Percentiles rank a stretch among this genome's conserved stretches.
Conservation (phyloP, 257 asterid genomes). For the Orobanche coerulescens region DNA sequence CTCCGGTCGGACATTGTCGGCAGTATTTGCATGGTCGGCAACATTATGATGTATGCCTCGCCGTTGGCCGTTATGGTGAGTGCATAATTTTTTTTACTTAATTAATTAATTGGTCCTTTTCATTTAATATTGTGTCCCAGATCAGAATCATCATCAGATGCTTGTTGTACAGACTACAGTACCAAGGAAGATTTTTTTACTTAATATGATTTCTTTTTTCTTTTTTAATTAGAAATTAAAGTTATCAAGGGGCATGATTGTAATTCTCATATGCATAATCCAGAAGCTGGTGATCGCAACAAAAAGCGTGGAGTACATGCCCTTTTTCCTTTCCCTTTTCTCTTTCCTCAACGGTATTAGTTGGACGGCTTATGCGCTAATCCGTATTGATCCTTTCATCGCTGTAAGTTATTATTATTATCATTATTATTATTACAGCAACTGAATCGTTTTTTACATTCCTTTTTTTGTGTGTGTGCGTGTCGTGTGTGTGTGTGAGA, state of each 20-base stretch:
- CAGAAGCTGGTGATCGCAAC: slow-evolving; percentile 81
- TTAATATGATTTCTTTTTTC: no score
- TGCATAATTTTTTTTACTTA: not conserved
- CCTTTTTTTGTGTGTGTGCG: no score
- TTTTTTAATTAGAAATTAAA: no score
- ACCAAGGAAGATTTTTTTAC: no score
- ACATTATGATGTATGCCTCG: slow-evolving; percentile 73
- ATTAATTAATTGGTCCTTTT: not conserved
- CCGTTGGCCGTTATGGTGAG: slow-evolving; percentile 75
- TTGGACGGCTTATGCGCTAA: slow-evolving; percentile 70
- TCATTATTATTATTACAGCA: not conserved
- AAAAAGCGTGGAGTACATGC: slow-evolving; percentile 89
- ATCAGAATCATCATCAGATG: no score
- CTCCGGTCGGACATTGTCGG: slow-evolving; percentile 62
- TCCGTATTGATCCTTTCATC: slow-evolving; percentile 68
- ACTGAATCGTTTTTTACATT: no score
- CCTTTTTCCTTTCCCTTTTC: slow-evolving; percentile 66
- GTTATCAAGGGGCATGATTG: no score
- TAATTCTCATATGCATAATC: no score
- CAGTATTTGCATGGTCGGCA: slow-evolving; percentile 66
- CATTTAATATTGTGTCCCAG: not conserved
- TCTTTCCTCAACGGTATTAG: slow-evolving; percentile 70
- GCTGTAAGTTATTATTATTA: slow-evolving; percentile 32
- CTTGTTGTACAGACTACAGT: no score
- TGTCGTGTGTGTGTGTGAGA: no score